These are phyloP conservation scores for Halteria grandinella DNA, from an alignment of 73 alveolate genomes.

Conservation along the genomic window DNA sequence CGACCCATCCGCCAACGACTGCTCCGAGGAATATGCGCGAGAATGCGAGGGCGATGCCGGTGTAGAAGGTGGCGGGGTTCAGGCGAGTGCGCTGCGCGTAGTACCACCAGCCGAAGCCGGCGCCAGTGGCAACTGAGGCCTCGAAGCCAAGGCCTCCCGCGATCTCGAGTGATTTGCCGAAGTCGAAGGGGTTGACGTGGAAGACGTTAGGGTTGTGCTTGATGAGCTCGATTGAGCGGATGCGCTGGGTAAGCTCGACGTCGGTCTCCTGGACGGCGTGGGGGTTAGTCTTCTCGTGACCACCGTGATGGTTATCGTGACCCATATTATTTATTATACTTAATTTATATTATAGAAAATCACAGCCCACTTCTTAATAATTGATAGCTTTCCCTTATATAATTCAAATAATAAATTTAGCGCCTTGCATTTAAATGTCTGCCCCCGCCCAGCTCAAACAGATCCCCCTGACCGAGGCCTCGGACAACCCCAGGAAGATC, in stretches of 20 bases:
- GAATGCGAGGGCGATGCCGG: slow-evolving; percentile 13
- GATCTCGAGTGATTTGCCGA: background rate
- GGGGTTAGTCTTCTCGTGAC: slow-evolving; percentile 20
- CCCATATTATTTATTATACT: slow-evolving; percentile 42
- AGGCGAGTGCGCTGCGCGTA: background rate
- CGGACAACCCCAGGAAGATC: slow-evolving; percentile 84
- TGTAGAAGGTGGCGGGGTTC: slow-evolving; percentile 58
- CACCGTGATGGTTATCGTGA: slow-evolving; percentile 53
- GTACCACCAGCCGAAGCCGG: slow-evolving; percentile 50
- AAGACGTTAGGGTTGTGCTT: slow-evolving; percentile 66
- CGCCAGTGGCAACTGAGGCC: slow-evolving; percentile 38
- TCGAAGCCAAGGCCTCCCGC: slow-evolving; percentile 36
- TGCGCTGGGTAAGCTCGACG: slow-evolving; percentile 6
- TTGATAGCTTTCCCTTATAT: background rate
- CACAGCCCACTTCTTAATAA: background rate
- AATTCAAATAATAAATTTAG: background rate
- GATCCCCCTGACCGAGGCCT: slow-evolving; percentile 69
- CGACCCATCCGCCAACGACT: slow-evolving; percentile 55
- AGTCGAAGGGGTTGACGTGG: slow-evolving; percentile 29
- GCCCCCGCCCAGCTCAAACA: background rate
- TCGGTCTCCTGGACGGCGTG: slow-evolving; percentile 49
- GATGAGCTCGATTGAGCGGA: slow-evolving; percentile 56
- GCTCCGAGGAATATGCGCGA: slow-evolving; percentile 50
- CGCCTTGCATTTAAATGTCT: slow-evolving; percentile 29
- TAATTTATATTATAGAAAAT: background rate